Base-by-base conservation (phyloP, 208 protist species). In the Leishmania martiniquensis region DNA sequence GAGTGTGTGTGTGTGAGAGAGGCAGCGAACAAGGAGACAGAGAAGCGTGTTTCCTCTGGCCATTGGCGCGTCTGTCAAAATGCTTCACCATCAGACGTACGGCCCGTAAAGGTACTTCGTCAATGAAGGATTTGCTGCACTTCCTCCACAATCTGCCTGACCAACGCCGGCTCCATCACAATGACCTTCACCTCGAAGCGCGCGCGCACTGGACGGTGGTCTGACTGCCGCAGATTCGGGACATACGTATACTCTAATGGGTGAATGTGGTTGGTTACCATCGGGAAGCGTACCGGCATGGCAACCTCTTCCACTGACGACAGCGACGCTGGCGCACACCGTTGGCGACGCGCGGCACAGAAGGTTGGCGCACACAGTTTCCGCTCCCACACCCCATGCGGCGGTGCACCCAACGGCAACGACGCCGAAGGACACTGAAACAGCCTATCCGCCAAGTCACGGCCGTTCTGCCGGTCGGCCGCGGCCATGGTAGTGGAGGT, bases 191-290 rank as follows among this genome's bases (percentile, higher is more conserved):
- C 89, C 51, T 88, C 86, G 71, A 95, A 95, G 37, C 87, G 82
- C n/a, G 89, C 87, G 34, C 82, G 86, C 54, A 95, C 91, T 10
- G 91, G 91, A 17, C 89, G 84, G 39, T 95, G 91, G 71, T 95
- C 91, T 10, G 91, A 95, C 72, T 91, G 85, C 68, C 81, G 80
- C 76, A 95, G 77, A 20, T 22, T 17, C 60, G 75, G 52, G 37
- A 91, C 83, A 81, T 75, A 77, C 54, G 78, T 77, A 72, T 95
- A 95, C 72, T 86, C 85, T 17, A 90, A 51, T 20, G 85, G 84
- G 20, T 74, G 29, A 20, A 92, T 80, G 66, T 78, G 70, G 69
- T 95, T 95, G 9, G 78, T 81, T n/a, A 92, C 65, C 79, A 86
- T 86, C 1, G 86, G 88, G 55, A 91, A 91, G 44, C 84, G 84